Conservation (phyloP, 805 yeast genomes). For the Candida succiphila region DNA sequence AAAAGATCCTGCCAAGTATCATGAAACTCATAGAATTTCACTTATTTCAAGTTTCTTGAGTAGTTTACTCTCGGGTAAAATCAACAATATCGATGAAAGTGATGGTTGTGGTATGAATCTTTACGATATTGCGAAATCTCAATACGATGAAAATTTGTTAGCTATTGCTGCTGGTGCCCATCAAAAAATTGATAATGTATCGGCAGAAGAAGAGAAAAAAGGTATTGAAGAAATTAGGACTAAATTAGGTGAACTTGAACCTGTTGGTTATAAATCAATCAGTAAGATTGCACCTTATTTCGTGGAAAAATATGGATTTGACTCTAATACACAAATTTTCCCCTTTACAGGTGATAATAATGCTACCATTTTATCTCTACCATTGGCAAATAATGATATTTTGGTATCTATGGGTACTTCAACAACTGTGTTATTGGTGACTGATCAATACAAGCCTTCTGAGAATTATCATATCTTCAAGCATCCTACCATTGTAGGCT, state of each 20-base stretch:
- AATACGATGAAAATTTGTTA: conserved; percentile 49
- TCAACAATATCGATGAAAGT: conserved; percentile 62
- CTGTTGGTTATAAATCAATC: conserved; percentile 35
- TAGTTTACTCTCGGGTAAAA: conserved; percentile 54
- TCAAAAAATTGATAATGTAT: conserved; percentile 28
- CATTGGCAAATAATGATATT: conserved; percentile 66
- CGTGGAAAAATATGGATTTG: conserved; percentile 53
- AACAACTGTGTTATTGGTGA: conserved; percentile 78
- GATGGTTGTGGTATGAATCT: conserved; percentile 94
- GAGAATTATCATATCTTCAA: conserved; percentile 77
- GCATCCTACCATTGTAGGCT: conserved; percentile 70
- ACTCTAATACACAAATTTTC: conserved; percentile 44
- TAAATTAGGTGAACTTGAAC: conserved; percentile 46
- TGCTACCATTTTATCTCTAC: conserved; percentile 79
- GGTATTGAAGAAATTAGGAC: conserved; percentile 31
- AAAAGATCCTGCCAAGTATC: conserved; percentile 40
- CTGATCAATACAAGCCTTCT: conserved; percentile 69
- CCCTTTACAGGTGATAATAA: conserved; percentile 88
- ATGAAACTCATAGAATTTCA: conserved; percentile 50
- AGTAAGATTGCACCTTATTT: conserved; percentile 55
- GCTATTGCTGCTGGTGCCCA: conserved; percentile 44
- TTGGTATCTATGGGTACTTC: conserved; percentile 82
- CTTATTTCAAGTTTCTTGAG: conserved; percentile 75
- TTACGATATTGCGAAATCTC: conserved; percentile 53
- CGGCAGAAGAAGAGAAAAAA: conserved; percentile 11